phyloP scores from a whole-genome alignment of 305 asterid species.

The Nicotiana rustica region DNA sequence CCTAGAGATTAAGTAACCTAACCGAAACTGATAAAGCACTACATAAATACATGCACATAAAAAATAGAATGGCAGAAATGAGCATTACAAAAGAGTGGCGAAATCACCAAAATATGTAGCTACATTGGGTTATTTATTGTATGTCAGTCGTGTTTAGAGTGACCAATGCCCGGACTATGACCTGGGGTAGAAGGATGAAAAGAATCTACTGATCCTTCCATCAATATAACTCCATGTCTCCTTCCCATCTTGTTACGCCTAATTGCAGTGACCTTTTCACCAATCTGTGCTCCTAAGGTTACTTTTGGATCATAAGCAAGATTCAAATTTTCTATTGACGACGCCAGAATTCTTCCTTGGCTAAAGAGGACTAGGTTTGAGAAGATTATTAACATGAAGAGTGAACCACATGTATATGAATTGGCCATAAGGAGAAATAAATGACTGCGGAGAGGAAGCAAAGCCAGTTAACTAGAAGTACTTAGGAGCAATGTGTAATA shows the following conservation, averaged over 20 bases:
- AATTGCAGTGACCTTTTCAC: background rate
- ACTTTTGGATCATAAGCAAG: background rate
- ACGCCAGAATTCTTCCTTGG: slow-evolving; percentile 45
- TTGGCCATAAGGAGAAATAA: slow-evolving; percentile 43
- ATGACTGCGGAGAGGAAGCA: background rate
- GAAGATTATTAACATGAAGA: slow-evolving; percentile 39
- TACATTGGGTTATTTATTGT: background rate
- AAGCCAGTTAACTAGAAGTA: slow-evolving; percentile 11
- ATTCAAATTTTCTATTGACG: background rate
- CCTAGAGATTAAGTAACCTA: no score
- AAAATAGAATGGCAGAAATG: background rate
- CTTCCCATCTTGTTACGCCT: background rate
- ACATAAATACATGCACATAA: slow-evolving; percentile 16
- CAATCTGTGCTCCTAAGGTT: background rate
- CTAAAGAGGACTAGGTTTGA: slow-evolving; percentile 8
- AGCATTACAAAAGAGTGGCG: background rate
- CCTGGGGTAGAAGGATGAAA: slow-evolving; percentile 67
- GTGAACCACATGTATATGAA: slow-evolving; percentile 12
- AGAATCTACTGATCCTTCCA: slow-evolving; percentile 51
- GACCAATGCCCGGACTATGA: slow-evolving; percentile 77
- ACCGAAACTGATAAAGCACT: no score
- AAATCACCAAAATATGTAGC: background rate
- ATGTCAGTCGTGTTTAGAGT: slow-evolving; percentile 61
- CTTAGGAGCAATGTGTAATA: background rate
- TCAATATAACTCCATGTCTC: slow-evolving; percentile 37